Base-by-base conservation (phyloP, 2,329 filamentous ascomycete species). In the Sclerotinia subarctica region DNA sequence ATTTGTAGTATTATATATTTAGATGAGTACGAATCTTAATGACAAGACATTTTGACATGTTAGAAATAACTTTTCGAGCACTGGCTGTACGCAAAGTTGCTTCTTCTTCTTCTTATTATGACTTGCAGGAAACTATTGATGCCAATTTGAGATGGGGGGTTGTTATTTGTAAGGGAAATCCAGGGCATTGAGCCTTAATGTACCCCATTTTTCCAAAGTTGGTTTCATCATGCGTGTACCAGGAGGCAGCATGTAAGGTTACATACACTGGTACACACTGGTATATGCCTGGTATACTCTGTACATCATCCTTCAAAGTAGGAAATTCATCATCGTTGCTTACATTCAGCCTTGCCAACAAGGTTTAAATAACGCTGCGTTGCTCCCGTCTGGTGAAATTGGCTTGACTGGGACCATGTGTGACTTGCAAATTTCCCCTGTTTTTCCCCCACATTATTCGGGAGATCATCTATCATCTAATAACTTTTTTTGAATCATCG, bases 371-470 rank as follows among this genome's bases (percentile, higher is more conserved):
- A 4, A 32, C 17, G 2, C 21, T n/a, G 24, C 46, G 19, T 47
- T 47, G 58, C 42, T n/a, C 21, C 19, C 11, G 11, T 26, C 26
- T 21, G 24, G 3, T n/a, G 13, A 32, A 60, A 42, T 5, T 15
- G 13, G 13, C 38, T 42, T 47, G 17, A 35, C 11, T 26, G 17
- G 11, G 24, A 19, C 21, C 15, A 15, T 58, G 21, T 35, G 2
- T 58, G 56, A 17, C 42, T 52, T 54, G 24, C 42, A 49, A 62
- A 24, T 52, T 52, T 26, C 19, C 51, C 51, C 51, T 46, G 51
- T 46, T 32, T 35, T 46, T 65, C 63, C 63, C 63, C 63, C 63
- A 65, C 63, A 57, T 65, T 57, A 24, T 35, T 57, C 63, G 63
- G 63, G 63, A 65, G 51, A 64, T 44, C 38, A 42, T 46, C 51